These are phyloP conservation scores for Noccaea caerulescens DNA, from an alignment of 345 rosid species.

Conservation along the genomic window DNA sequence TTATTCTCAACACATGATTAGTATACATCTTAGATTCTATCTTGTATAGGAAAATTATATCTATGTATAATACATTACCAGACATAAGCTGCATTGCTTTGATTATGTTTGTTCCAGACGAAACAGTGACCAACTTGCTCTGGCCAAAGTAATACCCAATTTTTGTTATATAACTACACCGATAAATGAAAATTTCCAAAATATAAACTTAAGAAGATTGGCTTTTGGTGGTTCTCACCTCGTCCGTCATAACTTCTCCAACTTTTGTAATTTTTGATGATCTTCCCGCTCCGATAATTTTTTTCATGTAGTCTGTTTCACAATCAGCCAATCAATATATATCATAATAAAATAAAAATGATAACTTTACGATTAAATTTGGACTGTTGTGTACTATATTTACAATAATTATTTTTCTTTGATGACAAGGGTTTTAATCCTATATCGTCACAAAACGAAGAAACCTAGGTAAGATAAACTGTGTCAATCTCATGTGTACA, in stretches of 20 bases:
- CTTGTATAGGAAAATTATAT: not conserved
- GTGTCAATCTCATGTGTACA: not conserved
- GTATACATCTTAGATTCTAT: not conserved
- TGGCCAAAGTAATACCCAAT: constrained; percentile 39
- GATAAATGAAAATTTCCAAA: not conserved
- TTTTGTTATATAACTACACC: not conserved
- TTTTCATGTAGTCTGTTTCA: constrained; percentile 69
- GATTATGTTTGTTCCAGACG: constrained; percentile 68
- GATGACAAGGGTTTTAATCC: not conserved
- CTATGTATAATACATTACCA: constrained; percentile 47
- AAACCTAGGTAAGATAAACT: not conserved
- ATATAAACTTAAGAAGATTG: not conserved
- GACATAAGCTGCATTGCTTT: constrained; percentile 94
- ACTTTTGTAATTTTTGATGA: constrained; percentile 70
- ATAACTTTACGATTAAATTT: not conserved
- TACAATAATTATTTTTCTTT: not conserved
- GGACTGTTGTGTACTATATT: not conserved
- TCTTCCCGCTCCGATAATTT: constrained; percentile 70
- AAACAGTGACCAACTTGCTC: constrained; percentile 68
- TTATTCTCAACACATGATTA: constrained; percentile 12
- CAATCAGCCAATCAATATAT: not conserved
- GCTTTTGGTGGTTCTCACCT: constrained; percentile 49
- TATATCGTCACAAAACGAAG: not conserved
- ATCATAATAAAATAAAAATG: not conserved
- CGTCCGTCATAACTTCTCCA: constrained; percentile 80